Evolutionary conservation across 805 yeast genomes (phyloP).

Genomic region (Myxozyma sirexii): DNA sequence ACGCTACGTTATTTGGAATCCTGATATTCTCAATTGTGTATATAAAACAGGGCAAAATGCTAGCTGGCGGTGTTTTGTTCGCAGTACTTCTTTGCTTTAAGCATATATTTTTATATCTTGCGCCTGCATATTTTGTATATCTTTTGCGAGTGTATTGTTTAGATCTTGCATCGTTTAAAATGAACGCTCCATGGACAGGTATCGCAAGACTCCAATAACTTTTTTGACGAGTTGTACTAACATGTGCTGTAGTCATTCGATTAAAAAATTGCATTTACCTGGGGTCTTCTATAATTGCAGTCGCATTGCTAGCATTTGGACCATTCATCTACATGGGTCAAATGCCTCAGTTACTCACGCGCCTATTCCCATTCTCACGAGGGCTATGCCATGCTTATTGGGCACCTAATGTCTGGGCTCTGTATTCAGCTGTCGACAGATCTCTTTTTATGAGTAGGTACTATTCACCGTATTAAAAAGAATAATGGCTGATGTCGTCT

Average conservation of each 20-base stretch:
- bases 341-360: slow-evolving; percentile 61
- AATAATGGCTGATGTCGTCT: neutral
- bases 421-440: slow-evolving; percentile 83
- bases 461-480: neutral
- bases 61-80: slow-evolving; percentile 57
- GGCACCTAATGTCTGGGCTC: slow-evolving; percentile 98
- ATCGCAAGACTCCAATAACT: no score
- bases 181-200: slow-evolving; percentile 6
- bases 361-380: slow-evolving; percentile 91
- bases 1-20: slow-evolving; percentile 89
- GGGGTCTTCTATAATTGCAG: slow-evolving; percentile 61
- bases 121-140: slow-evolving; percentile 89
- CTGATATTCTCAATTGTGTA: slow-evolving; percentile 71
- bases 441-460: slow-evolving; percentile 46
- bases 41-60: slow-evolving; percentile 60
- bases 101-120: slow-evolving; percentile 88
- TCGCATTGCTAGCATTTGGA: slow-evolving; percentile 69
- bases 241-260: slow-evolving; percentile 33
- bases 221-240: no score
- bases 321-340: slow-evolving; percentile 72
- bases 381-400: slow-evolving; percentile 98
- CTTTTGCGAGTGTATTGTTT: slow-evolving; percentile 73
- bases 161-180: slow-evolving; percentile 1
- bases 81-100: slow-evolving; percentile 84
- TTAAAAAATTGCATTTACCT: slow-evolving; percentile 56